A percentile compares a stretch with the other conserved stretches of the same genome.
Evolutionary conservation across 768 basidiomycete species (phyloP).

Genomic region (Tylopilus sp.): DNA sequence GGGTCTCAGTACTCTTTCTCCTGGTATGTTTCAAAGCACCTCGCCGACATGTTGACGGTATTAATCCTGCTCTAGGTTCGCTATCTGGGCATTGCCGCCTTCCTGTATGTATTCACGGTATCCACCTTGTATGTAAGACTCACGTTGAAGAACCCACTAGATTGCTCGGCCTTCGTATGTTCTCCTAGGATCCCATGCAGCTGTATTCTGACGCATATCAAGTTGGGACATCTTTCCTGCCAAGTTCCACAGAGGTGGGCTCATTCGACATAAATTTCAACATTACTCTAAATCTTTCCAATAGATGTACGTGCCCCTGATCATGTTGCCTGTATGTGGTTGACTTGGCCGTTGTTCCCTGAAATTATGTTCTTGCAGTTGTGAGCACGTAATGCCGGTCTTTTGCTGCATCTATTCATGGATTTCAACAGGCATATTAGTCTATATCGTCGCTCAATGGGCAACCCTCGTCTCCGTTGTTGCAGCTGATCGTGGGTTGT

Average conservation of each 20-base stretch:
- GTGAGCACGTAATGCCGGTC: too few species aligned
- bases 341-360: neutral
- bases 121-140: too few species aligned
- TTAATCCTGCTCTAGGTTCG: neutral
- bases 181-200: neutral
- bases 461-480: too few species aligned
- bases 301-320: neutral
- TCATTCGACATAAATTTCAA: too few species aligned
- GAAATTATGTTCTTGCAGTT: neutral
- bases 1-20: slow-evolving; percentile 4
- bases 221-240: neutral
- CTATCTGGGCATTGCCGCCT: too few species aligned
- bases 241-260: neutral
- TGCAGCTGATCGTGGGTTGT: too few species aligned
- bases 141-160: too few species aligned
- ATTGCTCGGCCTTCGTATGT: neutral
- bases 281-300: neutral
- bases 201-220: neutral
- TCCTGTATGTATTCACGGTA: too few species aligned
- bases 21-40: neutral
- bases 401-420: too few species aligned
- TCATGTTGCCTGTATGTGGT: neutral
- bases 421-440: too few species aligned
- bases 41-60: too few species aligned
- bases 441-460: too few species aligned